A percentile compares a stretch with the other conserved stretches of the same genome.
Conservation (phyloP, 768 basidiomycete species). For the Rhizopogon vinicolor region DNA sequence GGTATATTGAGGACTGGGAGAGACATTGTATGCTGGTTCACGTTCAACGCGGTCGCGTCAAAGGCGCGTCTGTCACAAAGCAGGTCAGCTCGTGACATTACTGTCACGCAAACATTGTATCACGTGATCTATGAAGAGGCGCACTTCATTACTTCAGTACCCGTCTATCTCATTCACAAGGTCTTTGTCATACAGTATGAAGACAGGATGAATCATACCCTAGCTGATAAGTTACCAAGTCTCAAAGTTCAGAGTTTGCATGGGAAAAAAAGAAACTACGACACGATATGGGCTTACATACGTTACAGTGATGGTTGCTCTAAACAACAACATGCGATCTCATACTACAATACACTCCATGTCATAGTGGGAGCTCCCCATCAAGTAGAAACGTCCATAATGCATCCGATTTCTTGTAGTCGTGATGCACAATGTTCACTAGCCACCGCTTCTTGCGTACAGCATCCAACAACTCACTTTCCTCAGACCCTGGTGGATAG, state of each 20-base stretch:
- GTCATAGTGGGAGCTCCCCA: slow-evolving; percentile 3
- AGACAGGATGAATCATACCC: no score
- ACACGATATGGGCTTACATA: not conserved
- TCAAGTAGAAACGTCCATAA: slow-evolving; percentile 83
- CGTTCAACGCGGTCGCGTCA: slow-evolving; percentile 13
- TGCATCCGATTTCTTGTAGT: slow-evolving; percentile 74
- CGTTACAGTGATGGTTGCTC: not conserved
- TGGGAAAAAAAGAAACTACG: not conserved
- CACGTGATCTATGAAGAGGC: not conserved
- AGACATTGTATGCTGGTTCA: slow-evolving; percentile 48
- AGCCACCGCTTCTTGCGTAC: slow-evolving; percentile 81
- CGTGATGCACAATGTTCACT: slow-evolving; percentile 89
- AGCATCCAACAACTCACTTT: slow-evolving; percentile 66
- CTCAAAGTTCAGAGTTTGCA: not conserved
- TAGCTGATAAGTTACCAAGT: no score
- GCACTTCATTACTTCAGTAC: no score
- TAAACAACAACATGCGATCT: not conserved
- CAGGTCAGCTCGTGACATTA: not conserved
- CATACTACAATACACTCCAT: not conserved
- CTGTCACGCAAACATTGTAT: not conserved
- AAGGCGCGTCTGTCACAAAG: slow-evolving; percentile 24
- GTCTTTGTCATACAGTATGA: no score
- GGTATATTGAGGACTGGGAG: slow-evolving; percentile 55
- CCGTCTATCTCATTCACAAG: no score
- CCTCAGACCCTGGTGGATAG: slow-evolving; percentile 71